These are phyloP conservation scores for Collariella sp. DNA, from an alignment of 495 filamentous ascomycete species.

Conservation along the genomic window DNA sequence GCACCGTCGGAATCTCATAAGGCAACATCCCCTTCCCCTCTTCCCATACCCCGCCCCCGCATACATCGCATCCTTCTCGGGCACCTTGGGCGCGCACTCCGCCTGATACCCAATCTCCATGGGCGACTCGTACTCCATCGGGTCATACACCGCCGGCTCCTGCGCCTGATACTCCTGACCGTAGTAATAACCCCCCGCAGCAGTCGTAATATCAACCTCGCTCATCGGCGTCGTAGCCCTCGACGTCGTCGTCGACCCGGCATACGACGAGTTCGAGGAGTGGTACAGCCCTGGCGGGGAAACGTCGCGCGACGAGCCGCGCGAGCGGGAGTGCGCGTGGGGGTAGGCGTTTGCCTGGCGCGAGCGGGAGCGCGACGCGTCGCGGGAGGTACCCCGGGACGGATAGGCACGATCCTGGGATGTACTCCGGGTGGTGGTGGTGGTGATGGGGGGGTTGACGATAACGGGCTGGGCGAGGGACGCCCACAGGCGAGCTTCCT, in stretches of 20 bases:
- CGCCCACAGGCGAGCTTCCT: slow-evolving; percentile 17
- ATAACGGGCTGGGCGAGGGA: slow-evolving; percentile 3
- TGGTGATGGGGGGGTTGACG: not conserved
- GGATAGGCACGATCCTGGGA: no score
- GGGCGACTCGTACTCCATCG: slow-evolving; percentile 34
- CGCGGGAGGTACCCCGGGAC: slow-evolving; percentile 34
- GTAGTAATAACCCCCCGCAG: no score
- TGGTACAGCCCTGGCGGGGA: slow-evolving; percentile 35
- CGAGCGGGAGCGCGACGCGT: slow-evolving; percentile 29
- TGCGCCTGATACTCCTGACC: slow-evolving; percentile 22
- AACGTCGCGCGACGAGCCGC: slow-evolving; percentile 24
- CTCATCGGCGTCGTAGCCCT: slow-evolving; percentile 39
- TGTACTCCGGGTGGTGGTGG: not conserved
- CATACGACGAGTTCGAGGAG: slow-evolving; percentile 34
- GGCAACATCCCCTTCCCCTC: slow-evolving; percentile 29
- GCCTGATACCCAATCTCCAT: slow-evolving; percentile 22
- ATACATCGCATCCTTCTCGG: slow-evolving; percentile 24
- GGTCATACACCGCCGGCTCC: slow-evolving; percentile 7
- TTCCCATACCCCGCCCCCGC: not conserved
- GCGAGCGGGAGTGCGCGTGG: slow-evolving; percentile 23
- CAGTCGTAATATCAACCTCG: slow-evolving; percentile 25
- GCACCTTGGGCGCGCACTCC: slow-evolving; percentile 16
- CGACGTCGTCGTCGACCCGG: slow-evolving; percentile 33
- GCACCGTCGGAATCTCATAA: slow-evolving; percentile 41
- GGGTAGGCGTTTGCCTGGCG: not conserved